Evolutionary conservation across 371 early-diverging fungal genomes (phyloP).

Genomic region (Mortierella sp.): DNA sequence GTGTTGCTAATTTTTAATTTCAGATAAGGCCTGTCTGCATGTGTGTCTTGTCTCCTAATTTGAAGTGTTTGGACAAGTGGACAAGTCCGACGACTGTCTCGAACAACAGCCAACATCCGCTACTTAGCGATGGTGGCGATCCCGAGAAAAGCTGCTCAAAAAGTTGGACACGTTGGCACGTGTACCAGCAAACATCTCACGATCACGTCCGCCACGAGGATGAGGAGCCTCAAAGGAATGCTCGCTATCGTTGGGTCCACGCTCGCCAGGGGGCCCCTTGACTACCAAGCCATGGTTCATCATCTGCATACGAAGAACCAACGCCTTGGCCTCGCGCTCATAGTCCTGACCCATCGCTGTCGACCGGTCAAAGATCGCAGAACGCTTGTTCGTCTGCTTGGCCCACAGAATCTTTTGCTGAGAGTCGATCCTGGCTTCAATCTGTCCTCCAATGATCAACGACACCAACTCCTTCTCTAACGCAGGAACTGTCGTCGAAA

Average conservation of each 20-base stretch:
- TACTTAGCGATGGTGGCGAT: conserved; percentile 28
- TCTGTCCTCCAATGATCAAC: conserved; percentile 75
- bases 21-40: no score
- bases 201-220: conserved; percentile 27
- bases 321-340: conserved; percentile 67
- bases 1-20: not conserved
- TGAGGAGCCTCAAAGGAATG: conserved; percentile 7
- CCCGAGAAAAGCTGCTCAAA: conserved; percentile 44
- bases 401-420: conserved; percentile 83
- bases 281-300: conserved; percentile 66
- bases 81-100: no score
- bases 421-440: conserved; percentile 86
- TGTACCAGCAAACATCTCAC: conserved; percentile 34
- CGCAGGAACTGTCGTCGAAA: conserved; percentile 68
- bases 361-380: conserved; percentile 72
- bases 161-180: conserved; percentile 36
- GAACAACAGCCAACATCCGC: not conserved
- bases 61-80: no score
- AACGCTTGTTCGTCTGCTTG: conserved; percentile 75
- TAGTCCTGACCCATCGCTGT: conserved; percentile 73
- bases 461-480: conserved; percentile 80
- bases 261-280: conserved; percentile 26
- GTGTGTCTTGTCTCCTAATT: no score
- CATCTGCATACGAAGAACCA: conserved; percentile 72
- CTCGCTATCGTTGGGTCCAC: conserved; percentile 18